Evolutionary conservation across 805 yeast genomes (phyloP).

Genomic region (Yarrowia divulgata): DNA sequence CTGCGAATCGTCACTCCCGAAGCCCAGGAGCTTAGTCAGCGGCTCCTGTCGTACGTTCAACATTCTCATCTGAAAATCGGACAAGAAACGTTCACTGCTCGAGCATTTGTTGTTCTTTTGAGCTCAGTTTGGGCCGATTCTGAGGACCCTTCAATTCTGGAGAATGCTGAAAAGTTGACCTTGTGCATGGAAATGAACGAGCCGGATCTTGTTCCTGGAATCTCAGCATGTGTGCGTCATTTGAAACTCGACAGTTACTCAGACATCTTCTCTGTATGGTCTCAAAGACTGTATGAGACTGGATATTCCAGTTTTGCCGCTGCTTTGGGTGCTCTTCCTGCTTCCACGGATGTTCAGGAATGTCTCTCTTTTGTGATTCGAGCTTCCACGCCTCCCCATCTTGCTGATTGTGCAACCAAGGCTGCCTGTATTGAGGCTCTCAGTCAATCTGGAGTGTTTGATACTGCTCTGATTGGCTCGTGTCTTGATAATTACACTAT

Average conservation of each 20-base stretch:
- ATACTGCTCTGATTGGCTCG: slow-evolving; percentile 41
- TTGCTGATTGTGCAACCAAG: slow-evolving; percentile 1
- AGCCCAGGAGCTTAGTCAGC: neutral
- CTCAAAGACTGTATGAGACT: slow-evolving; percentile 25
- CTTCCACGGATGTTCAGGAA: neutral
- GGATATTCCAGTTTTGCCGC: slow-evolving; percentile 12
- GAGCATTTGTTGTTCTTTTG: slow-evolving; percentile 7
- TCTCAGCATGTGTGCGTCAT: neutral
- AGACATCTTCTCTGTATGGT: slow-evolving; percentile 25
- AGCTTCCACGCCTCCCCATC: neutral
- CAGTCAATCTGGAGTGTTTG: slow-evolving; percentile 37
- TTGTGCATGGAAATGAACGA: slow-evolving; percentile 20
- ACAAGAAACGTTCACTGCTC: slow-evolving; percentile 21
- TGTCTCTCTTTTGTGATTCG: slow-evolving; percentile 17
- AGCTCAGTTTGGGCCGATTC: neutral
- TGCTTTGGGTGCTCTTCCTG: slow-evolving; percentile 21
- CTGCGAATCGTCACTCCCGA: neutral
- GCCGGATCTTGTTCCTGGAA: neutral
- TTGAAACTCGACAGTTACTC: slow-evolving; percentile 7
- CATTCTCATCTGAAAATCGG: slow-evolving; percentile 3
- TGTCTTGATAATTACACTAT: slow-evolving; percentile 76
- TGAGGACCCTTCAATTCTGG: neutral
- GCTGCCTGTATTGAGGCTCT: slow-evolving; percentile 44
- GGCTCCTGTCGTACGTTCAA: neutral
- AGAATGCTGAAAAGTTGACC: slow-evolving; percentile 6